Conservation (phyloP, 169 alveolate genomes). For the Eimeria nieschulzi region DNA sequence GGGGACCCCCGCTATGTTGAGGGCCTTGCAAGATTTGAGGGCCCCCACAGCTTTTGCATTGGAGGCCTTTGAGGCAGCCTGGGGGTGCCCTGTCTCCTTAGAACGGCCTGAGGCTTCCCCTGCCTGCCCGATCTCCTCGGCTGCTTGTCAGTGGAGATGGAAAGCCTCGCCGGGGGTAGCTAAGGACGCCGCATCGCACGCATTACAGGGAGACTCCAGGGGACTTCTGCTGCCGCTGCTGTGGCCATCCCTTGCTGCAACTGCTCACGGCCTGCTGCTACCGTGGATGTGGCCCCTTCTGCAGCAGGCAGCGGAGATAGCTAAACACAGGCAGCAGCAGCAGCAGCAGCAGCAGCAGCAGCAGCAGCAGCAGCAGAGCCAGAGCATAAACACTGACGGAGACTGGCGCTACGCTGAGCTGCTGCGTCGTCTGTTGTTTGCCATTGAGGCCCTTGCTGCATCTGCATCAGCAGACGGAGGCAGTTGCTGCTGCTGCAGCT, state of each 20-base stretch:
- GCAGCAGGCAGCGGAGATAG: not conserved
- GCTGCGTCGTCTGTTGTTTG: not conserved
- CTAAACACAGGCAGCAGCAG: slow-evolving; percentile 10
- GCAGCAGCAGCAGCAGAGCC: slow-evolving; percentile 11
- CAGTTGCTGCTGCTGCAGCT: slow-evolving; percentile 28
- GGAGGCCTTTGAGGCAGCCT: not conserved
- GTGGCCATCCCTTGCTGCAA: slow-evolving; percentile 16
- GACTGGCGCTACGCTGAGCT: too few species aligned
- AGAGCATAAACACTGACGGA: not conserved
- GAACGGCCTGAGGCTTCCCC: not conserved
- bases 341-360: slow-evolving; percentile 52
- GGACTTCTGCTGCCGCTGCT: slow-evolving; percentile 27
- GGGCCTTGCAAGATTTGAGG: not conserved
- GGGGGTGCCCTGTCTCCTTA: not conserved
- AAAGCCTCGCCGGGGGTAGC: too few species aligned
- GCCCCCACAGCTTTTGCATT: not conserved
- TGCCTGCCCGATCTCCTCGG: not conserved
- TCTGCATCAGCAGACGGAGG: not conserved
- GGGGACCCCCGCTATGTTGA: not conserved
- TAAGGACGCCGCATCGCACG: not conserved
- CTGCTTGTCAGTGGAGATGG: too few species aligned
- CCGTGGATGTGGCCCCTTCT: not conserved
- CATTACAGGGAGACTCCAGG: not conserved
- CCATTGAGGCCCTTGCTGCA: not conserved
- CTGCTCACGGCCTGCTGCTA: not conserved